These are phyloP conservation scores for Coniosporium apollinis DNA, from an alignment of 495 filamentous ascomycete genomes.

Conservation along the genomic window DNA sequence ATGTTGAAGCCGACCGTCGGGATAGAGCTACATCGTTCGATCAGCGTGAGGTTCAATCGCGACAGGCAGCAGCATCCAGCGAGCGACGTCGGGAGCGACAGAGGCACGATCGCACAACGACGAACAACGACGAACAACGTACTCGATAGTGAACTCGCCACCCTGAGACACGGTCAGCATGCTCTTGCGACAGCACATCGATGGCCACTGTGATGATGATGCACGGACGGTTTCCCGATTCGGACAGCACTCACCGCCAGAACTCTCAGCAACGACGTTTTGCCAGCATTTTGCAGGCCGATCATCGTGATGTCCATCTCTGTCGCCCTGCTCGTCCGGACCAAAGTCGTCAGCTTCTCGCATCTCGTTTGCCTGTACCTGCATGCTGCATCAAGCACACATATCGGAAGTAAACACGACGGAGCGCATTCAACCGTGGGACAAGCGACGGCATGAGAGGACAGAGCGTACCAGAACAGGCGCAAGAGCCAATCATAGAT, in stretches of 20 bases:
- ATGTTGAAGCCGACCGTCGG: conserved; percentile 98
- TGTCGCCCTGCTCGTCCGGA: conserved; percentile 51
- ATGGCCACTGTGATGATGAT: too few species aligned
- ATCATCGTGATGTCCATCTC: conserved; percentile 99
- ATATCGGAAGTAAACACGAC: neutral
- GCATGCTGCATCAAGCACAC: neutral
- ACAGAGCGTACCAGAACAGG: conserved; percentile 79
- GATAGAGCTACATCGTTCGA: conserved; percentile 67
- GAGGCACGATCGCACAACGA: too few species aligned
- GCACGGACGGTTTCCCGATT: too few species aligned
- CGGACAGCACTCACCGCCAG: conserved; percentile 56
- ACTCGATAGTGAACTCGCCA: conserved; percentile 98
- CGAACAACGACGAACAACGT: too few species aligned
- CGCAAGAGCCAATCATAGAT: conserved; percentile 98
- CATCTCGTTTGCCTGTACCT: too few species aligned
- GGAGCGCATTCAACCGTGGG: neutral
- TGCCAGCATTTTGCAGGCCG: conserved; percentile 94
- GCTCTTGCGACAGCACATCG: conserved; percentile 3
- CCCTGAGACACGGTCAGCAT: conserved; percentile 45
- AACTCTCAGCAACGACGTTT: conserved; percentile 86
- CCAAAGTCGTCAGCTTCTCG: conserved; percentile 13
- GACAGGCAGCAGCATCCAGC: conserved; percentile 4
- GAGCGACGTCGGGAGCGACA: too few species aligned
- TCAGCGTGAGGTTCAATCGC: too few species aligned
- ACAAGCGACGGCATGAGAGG: conserved; percentile 5